Percentiles rank a stretch among this genome's conserved stretches.
Evolutionary conservation across 2,329 filamentous ascomycete genomes (phyloP).

Genomic region (Arthrobotrys musiformis): DNA sequence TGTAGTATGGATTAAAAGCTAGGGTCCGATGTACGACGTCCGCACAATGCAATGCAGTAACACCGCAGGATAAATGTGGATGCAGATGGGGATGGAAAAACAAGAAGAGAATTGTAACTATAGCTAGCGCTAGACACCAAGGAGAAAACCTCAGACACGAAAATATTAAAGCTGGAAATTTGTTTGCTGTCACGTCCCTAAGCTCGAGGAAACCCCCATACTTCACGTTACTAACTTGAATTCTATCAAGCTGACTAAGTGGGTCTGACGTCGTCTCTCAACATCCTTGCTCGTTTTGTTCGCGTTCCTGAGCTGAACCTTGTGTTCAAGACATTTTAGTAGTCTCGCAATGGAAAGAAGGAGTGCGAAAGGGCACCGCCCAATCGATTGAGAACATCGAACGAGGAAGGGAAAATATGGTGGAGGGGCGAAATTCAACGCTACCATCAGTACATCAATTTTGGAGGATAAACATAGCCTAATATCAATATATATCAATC

Average conservation of each 20-base stretch:
- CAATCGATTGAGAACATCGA: no score
- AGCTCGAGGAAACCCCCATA: neutral
- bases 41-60: neutral
- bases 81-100: neutral
- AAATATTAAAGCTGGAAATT: neutral
- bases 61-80: neutral
- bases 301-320: neutral
- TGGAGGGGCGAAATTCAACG: no score
- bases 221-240: neutral
- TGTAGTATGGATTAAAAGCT: no score
- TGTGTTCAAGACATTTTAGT: neutral
- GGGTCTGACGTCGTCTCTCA: conserved; percentile 4
- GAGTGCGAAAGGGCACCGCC: no score
- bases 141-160: neutral
- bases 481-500: neutral
- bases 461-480: no score
- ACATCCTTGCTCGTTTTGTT: neutral
- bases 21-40: neutral
- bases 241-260: conserved; percentile 2
- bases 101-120: neutral
- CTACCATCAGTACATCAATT: no score
- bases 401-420: no score
- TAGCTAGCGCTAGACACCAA: neutral
- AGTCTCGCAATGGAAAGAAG: neutral
- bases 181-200: no score